Conservation (phyloP, 2,329 filamentous ascomycete genomes). For the Fusarium graminum region DNA sequence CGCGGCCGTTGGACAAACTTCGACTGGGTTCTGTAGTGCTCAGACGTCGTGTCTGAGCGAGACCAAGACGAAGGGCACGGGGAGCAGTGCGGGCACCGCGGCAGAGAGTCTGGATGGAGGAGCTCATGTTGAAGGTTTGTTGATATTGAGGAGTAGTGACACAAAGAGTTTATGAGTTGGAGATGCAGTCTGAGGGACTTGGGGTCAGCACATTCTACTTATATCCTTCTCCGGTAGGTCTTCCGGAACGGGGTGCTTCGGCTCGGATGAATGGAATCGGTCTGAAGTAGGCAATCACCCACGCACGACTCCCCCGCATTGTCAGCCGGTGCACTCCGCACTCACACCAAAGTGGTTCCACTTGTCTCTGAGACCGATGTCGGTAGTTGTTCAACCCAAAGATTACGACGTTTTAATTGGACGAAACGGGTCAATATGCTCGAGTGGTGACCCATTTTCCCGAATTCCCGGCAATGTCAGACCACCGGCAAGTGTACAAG, state of each 20-base stretch:
- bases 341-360: conserved; percentile 35
- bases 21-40: conserved; percentile 36
- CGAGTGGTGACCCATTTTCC: too few relatives aligned
- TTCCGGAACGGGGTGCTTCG: conserved; percentile 32
- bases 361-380: conserved; percentile 7
- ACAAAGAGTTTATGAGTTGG: not conserved
- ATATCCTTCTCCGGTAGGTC: conserved; percentile 24
- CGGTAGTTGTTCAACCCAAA: conserved; percentile 20
- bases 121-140: conserved; percentile 35
- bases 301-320: conserved; percentile 24
- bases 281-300: conserved; percentile 29
- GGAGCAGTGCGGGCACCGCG: conserved; percentile 33
- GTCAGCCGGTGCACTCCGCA: conserved; percentile 8
- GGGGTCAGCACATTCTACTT: conserved; percentile 13
- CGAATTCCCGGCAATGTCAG: too few relatives aligned
- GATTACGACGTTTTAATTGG: not conserved
- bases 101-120: conserved; percentile 41
- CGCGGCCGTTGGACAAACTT: conserved; percentile 27
- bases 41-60: conserved; percentile 32
- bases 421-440: not conserved
- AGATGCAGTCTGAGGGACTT: not conserved
- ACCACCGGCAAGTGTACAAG: too few relatives aligned
- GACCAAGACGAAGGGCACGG: conserved; percentile 21
- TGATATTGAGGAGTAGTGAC: too few relatives aligned
- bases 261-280: conserved; percentile 37